Percentiles rank a stretch among this genome's conserved stretches.
Conservation (phyloP, 768 basidiomycete genomes). For the Lactifluus piperatus region DNA sequence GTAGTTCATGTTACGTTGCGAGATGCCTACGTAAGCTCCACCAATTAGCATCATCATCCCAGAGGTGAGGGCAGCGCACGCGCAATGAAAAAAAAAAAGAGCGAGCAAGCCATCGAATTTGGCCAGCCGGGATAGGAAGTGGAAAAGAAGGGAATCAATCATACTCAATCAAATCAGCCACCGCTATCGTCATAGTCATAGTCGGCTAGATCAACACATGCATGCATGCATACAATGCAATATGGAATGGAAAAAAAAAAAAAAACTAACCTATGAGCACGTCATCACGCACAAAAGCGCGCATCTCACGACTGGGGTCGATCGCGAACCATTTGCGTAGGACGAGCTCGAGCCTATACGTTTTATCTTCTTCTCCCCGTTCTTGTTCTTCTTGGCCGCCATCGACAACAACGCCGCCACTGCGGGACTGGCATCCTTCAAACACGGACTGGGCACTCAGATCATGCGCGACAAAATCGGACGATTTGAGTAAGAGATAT, state of each 20-base stretch:
- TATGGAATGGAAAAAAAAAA: too few species aligned
- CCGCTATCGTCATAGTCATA: too few species aligned
- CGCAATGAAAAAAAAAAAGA: too few species aligned
- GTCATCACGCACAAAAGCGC: constrained; percentile 81
- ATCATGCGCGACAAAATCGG: constrained; percentile 83
- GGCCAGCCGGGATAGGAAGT: too few species aligned
- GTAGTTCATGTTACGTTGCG: constrained; percentile 82
- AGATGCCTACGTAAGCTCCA: constrained; percentile 45
- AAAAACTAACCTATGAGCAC: constrained; percentile 56
- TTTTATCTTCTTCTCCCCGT: neutral
- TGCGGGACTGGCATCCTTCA: constrained; percentile 45
- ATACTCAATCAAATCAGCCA: too few species aligned
- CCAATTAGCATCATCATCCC: too few species aligned
- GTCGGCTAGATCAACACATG: too few species aligned
- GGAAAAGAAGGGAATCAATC: too few species aligned
- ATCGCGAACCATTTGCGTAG: constrained; percentile 87
- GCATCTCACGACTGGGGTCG: constrained; percentile 74
- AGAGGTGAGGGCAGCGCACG: too few species aligned
- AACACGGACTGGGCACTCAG: constrained; percentile 54
- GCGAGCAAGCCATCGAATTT: too few species aligned
- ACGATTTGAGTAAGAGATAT: constrained; percentile 87
- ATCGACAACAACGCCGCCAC: neutral
- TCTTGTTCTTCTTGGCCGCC: neutral
- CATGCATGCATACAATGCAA: too few species aligned
- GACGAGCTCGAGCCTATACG: constrained; percentile 72